Conservation (phyloP, 2,329 filamentous ascomycete species). For the Epichloe uncinata region DNA sequence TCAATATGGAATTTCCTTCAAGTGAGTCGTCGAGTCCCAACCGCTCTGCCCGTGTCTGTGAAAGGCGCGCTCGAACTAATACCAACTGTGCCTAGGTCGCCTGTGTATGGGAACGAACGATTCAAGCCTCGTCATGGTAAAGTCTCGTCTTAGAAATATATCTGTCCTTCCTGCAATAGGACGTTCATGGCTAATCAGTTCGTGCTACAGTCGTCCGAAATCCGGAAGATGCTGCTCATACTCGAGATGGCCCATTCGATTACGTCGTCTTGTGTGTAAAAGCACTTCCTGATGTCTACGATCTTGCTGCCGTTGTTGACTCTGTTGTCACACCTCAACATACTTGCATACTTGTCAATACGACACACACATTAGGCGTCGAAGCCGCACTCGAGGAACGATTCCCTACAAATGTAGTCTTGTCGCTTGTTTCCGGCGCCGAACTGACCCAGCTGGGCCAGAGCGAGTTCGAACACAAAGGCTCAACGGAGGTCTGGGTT, state of each 20-base stretch:
- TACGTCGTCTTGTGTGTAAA: conserved; percentile 97
- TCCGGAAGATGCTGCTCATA: conserved; percentile 76
- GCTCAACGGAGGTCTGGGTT: conserved; percentile 85
- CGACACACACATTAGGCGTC: conserved; percentile 82
- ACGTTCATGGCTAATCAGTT: not conserved
- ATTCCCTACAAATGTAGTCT: conserved; percentile 90
- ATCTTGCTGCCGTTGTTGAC: conserved; percentile 91
- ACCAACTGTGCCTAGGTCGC: conserved; percentile 46
- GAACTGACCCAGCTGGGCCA: conserved; percentile 77
- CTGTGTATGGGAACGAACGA: conserved; percentile 83
- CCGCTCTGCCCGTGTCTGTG: not conserved
- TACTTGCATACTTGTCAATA: conserved; percentile 96
- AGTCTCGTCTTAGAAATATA: conserved; percentile 14
- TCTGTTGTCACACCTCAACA: conserved; percentile 94
- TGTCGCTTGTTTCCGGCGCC: conserved; percentile 88
- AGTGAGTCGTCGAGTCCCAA: conserved; percentile 47
- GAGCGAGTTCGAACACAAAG: conserved; percentile 93
- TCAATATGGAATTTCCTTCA: conserved; percentile 97
- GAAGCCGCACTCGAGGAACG: conserved; percentile 87
- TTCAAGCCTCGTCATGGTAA: conserved; percentile 94
- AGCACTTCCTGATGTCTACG: conserved; percentile 92
- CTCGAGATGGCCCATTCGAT: conserved; percentile 74
- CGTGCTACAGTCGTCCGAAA: conserved; percentile 62
- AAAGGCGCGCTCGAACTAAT: not conserved
- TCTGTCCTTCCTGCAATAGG: not conserved